Evolutionary conservation across 768 basidiomycete genomes (phyloP).

Genomic region (Auricularia auricula-judae): DNA sequence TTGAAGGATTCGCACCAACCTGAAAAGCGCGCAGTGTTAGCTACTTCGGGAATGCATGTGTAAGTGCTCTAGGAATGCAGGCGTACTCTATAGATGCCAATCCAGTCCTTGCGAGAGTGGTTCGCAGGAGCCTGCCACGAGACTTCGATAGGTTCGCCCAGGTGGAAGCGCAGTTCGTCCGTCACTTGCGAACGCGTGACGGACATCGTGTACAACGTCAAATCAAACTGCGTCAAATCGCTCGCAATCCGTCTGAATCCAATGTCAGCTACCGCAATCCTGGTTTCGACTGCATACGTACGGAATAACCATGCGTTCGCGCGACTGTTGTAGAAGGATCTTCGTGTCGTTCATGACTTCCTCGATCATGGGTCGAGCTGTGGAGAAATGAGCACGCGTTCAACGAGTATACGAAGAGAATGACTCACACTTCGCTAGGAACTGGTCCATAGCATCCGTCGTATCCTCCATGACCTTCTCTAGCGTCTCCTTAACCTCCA

Average conservation of each 20-base stretch:
- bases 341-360: conserved; percentile 93
- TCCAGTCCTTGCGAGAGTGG: conserved; percentile 92
- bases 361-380: conserved; percentile 79
- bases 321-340: conserved; percentile 77
- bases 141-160: conserved; percentile 82
- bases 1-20: conserved; percentile 83
- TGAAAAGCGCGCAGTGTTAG: too few relatives aligned
- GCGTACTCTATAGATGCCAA: conserved; percentile 77
- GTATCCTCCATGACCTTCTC: conserved; percentile 95
- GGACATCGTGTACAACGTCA: conserved; percentile 64
- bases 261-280: not conserved
- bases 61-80: not conserved
- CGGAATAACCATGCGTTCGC: conserved; percentile 89
- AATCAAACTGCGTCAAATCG: conserved; percentile 72
- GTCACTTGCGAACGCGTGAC: conserved; percentile 43
- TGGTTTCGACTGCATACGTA: conserved; percentile 27
- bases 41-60: not conserved
- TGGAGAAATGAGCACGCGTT: not conserved
- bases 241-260: conserved; percentile 61
- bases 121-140: conserved; percentile 78
- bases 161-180: conserved; percentile 56
- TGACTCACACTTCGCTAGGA: conserved; percentile 73
- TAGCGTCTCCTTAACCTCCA: conserved; percentile 87
- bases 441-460: conserved; percentile 85
- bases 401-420: too few relatives aligned